These are phyloP conservation scores for Kernera saxatilis DNA, from an alignment of 345 rosid genomes.

Conservation along the genomic window DNA sequence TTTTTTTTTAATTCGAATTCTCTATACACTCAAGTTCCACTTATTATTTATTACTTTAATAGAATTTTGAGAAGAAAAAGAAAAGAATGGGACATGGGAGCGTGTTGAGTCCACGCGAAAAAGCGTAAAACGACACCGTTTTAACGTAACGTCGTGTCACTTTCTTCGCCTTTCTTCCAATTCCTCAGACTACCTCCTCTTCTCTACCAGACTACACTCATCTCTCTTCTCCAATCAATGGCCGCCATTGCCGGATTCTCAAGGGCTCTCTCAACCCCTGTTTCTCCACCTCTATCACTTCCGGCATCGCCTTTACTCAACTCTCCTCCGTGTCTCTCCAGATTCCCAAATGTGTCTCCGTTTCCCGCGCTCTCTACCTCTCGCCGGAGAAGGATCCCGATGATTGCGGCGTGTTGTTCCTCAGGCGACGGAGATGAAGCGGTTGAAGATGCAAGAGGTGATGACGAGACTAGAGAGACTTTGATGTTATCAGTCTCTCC, in stretches of 20 bases:
- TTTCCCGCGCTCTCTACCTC: conserved; percentile 16
- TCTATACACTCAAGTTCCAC: not conserved
- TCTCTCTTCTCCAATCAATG: conserved; percentile 34
- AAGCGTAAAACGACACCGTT: conserved; percentile 13
- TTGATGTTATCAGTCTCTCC: conserved; percentile 63
- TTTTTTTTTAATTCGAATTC: too few species aligned
- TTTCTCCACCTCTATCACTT: conserved; percentile 14
- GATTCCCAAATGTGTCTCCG: conserved; percentile 17
- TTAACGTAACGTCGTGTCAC: conserved; percentile 50
- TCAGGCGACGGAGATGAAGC: not conserved
- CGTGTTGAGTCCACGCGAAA: conserved; percentile 42
- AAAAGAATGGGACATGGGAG: not conserved
- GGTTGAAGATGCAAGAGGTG: not conserved
- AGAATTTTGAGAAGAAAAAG: not conserved
- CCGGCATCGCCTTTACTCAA: conserved; percentile 20
- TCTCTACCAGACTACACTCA: not conserved
- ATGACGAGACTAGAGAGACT: conserved; percentile 39
- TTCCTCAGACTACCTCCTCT: conserved; percentile 14
- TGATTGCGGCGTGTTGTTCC: not conserved
- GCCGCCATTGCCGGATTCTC: conserved; percentile 36
- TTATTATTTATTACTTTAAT: not conserved
- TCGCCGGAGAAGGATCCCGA: conserved; percentile 27
- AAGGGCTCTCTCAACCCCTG: conserved; percentile 20
- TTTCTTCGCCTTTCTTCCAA: conserved; percentile 43
- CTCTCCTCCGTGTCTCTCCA: conserved; percentile 2